A percentile compares a stretch with the other conserved stretches of the same genome.
These are phyloP conservation scores for Ganoderma lingzhi DNA, from an alignment of 1,284 basidiomycete species.

Conservation along the genomic window DNA sequence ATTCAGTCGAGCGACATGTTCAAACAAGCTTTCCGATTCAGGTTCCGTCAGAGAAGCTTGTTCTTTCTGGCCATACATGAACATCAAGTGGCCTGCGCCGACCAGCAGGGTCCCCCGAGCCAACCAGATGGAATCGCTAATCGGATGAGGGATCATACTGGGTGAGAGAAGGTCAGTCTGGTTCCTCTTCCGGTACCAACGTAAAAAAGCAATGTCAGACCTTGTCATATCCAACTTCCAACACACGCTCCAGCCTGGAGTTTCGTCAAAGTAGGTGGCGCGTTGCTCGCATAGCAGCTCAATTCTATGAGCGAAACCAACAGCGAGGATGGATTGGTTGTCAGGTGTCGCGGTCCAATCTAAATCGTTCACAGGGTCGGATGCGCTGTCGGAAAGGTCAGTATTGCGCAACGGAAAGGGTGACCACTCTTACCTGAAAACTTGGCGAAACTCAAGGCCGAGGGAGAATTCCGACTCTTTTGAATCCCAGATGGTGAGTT, in stretches of 20 bases:
- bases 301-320: slow-evolving; percentile 81
- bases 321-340: slow-evolving; percentile 87
- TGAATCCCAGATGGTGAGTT: slow-evolving; percentile 94
- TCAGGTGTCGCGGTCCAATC: slow-evolving; percentile 94
- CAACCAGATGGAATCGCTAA: slow-evolving; percentile 90
- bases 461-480: slow-evolving; percentile 93
- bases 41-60: slow-evolving; percentile 33
- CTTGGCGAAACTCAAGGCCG: slow-evolving; percentile 78
- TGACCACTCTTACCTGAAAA: slow-evolving; percentile 60
- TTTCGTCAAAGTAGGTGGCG: slow-evolving; percentile 88
- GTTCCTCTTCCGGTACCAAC: not conserved
- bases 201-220: slow-evolving; percentile 45
- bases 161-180: not conserved
- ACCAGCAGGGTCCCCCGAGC: slow-evolving; percentile 81
- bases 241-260: slow-evolving; percentile 82
- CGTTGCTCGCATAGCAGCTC: slow-evolving; percentile 89
- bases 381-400: slow-evolving; percentile 33
- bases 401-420: not conserved
- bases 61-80: slow-evolving; percentile 65
- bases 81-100: slow-evolving; percentile 81
- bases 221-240: slow-evolving; percentile 73
- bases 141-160: slow-evolving; percentile 79
- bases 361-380: slow-evolving; percentile 78
- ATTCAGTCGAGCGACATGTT: slow-evolving; percentile 83
- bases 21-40: slow-evolving; percentile 64